Evolutionary conservation across 2,329 filamentous ascomycete species (phyloP), one percentile per base, ranked within the genome.

Genomic region (Paracorniculantispora psalliotae): DNA sequence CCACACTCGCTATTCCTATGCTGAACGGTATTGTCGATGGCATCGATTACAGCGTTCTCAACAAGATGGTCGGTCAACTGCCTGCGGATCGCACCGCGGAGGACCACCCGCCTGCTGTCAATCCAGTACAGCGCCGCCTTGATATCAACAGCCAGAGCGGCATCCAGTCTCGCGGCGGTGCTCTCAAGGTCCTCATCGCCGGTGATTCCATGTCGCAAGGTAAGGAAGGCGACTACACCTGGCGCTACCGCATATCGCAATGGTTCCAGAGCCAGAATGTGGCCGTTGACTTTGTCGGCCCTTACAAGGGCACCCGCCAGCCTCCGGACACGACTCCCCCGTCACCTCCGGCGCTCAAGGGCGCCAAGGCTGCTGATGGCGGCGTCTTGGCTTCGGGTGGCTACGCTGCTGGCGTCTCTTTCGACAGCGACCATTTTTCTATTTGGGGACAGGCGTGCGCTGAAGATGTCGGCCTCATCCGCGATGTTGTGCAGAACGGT

Each of bases 201-300:
- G 73, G 74, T 48, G 73, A 76, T 61, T 75, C 73, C 19, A 75
- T 76, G 52, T 66, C 71, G 2, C 72, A 75, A 26, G 74, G 74
- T 15, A 61, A 61, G 26, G 73, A 77, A 60, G 73, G 71, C 39
- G 75, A 77, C 61, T 74, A 66, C 54, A 77, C 75, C 15, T 77
- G 75, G 75, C 68, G 75, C 12, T 78, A 73, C 54, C 68, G 74
- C 3, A 62, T 78, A 8, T 75, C 70, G 69, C 56, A 76, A 51
- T 78, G 75, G 74, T 19, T 58, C 30, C 26, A 41, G n/a, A 25
- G 21, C 46, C 41, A 53, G 15, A 53, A 41, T 7, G n/a, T 41
- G 13, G n/a, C 8, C 28, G 39, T 50, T 4, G 21, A 47, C 19
- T 47, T 61, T 7, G 54, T 58, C n/a, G 59, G 59, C 19, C 59